Conservation (phyloP, 257 asterid species). For the Solanum pennellii region DNA sequence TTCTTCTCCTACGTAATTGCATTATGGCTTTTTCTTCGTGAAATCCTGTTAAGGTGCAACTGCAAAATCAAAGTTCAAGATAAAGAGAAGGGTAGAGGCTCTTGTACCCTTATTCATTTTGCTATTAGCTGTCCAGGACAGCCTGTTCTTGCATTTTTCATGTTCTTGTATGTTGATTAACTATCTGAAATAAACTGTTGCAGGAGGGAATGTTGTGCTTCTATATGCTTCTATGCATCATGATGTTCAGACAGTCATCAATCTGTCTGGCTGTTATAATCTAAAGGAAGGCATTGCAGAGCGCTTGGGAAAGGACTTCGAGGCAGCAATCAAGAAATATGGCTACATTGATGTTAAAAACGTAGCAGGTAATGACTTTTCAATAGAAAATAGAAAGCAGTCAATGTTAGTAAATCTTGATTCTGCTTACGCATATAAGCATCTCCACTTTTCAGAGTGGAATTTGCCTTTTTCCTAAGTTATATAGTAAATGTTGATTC, state of each 20-base stretch:
- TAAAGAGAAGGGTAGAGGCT: too few relatives aligned
- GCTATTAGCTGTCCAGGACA: too few relatives aligned
- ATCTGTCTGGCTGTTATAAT: slow-evolving; percentile 81
- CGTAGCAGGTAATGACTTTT: slow-evolving; percentile 29
- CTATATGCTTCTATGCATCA: slow-evolving; percentile 70
- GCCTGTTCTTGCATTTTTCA: not conserved
- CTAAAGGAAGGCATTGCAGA: slow-evolving; percentile 61
- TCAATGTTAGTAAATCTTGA: not conserved
- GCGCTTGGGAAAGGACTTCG: slow-evolving; percentile 40
- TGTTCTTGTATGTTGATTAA: not conserved
- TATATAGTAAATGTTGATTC: not conserved
- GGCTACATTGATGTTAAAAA: slow-evolving; percentile 55
- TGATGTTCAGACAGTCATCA: slow-evolving; percentile 54
- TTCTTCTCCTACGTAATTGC: not conserved
- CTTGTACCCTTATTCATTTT: too few relatives aligned
- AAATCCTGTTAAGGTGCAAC: not conserved
- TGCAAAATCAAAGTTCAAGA: not conserved
- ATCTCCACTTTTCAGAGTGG: not conserved
- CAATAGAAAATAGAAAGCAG: too few relatives aligned
- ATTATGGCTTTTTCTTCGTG: not conserved
- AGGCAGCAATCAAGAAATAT: slow-evolving; percentile 52
- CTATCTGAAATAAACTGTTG: not conserved
- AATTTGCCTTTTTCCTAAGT: not conserved
- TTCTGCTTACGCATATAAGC: not conserved
- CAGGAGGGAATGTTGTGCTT: slow-evolving; percentile 73